A percentile compares a stretch with the other conserved stretches of the same genome.
phyloP scores from a whole-genome alignment of 2,329 filamentous ascomycete species.

The Trichoderma breve region DNA sequence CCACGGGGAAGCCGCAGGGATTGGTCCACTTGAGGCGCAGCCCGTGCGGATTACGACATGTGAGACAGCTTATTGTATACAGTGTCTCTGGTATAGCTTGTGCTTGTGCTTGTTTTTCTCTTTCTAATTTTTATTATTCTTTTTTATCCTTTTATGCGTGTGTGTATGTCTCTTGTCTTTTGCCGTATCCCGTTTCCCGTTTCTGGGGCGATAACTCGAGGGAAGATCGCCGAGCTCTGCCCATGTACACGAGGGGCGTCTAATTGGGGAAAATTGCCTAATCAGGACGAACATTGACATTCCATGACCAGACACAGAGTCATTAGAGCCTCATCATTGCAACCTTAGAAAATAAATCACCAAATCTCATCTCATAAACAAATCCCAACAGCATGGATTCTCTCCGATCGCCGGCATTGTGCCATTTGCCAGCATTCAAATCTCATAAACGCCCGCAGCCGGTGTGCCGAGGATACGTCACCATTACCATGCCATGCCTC shows the following conservation, averaged over 20 bases:
- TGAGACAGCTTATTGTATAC: slow-evolving; percentile 18
- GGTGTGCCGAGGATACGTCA: slow-evolving; percentile 17
- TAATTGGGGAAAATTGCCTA: slow-evolving; percentile 7
- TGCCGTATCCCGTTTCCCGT: neutral
- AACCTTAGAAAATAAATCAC: neutral
- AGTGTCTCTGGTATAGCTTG: neutral
- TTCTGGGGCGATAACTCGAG: neutral
- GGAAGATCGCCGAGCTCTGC: neutral
- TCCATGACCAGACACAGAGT: neutral
- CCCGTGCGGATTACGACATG: slow-evolving; percentile 17
- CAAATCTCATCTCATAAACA: neutral
- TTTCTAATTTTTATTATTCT: neutral
- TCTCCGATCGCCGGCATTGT: neutral
- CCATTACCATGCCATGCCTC: slow-evolving; percentile 13
- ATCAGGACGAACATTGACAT: slow-evolving; percentile 2
- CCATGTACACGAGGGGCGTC: neutral
- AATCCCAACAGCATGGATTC: neutral
- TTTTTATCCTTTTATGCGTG: neutral
- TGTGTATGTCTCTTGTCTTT: neutral
- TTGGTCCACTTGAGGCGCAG: slow-evolving; percentile 17
- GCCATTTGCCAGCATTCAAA: neutral
- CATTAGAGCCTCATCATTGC: neutral
- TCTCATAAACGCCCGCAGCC: neutral
- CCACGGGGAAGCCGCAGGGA: slow-evolving; percentile 11
- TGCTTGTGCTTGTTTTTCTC: neutral